Evolutionary conservation across 1,139 yeast species (phyloP), one percentile per base, ranked within the genome.

Genomic region (Geotrichum restrictum): DNA sequence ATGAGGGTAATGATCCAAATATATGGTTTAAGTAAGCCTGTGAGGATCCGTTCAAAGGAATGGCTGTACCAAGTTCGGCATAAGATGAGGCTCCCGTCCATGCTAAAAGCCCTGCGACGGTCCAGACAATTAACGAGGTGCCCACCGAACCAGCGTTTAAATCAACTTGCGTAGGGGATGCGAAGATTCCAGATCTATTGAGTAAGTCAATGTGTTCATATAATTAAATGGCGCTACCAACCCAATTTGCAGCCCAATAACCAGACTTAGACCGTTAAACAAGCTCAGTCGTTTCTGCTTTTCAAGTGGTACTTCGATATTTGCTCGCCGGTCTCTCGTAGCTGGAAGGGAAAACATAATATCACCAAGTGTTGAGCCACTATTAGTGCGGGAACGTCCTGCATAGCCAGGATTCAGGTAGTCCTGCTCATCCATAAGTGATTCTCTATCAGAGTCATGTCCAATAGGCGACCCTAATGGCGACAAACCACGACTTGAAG

Each of bases 31-130:
- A 54, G 48, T 73, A 73, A 13, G 75, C 74, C 54, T 72, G 74
- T 0, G 75, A 67, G 0, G 75, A 73, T 3, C 76, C 76, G 53
- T 71, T 72, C 11, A 65, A 59, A 14, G 76, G 76, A 24, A 73
- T 64, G 3, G 73, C 69, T 38, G 71, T 62, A 7, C 76, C 76
- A 13, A 73, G 61, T 55, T 73, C 76, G 0, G 75, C 75, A 54
- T 65, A 73, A 18, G 74, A 70, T 3, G 74, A 65, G 0, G 76
- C 76, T 1, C 76, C 76, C 1, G 75, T 71, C 75, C 75, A 73
- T 2, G 75, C 75, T 16, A 73, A 61, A 33, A 70, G 54, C 1
- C 76, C 76, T 4, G 75, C 70, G 2, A 66, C 59, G 0, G 64
- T 50, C 76, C 76, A 73, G 3, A 72, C 69, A 2, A 69, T 46